Base-by-base conservation (phyloP, 495 filamentous ascomycete genomes). In the Cudoniella acicularis region DNA sequence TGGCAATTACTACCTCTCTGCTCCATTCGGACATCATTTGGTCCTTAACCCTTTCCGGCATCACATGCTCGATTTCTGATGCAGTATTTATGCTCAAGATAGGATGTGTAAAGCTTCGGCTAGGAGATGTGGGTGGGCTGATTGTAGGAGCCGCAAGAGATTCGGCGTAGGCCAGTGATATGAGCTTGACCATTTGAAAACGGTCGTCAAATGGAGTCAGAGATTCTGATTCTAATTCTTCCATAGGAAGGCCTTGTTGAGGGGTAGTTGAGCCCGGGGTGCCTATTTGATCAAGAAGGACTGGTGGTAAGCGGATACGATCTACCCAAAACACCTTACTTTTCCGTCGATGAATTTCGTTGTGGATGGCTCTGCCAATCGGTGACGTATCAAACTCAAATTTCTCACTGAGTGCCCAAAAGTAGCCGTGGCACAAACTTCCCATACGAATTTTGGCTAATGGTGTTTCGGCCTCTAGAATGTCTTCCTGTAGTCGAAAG, bases 371-470 rank as follows among this genome's bases (percentile, higher is more conserved):
- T 45, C 78, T 76, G 10, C 90, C 91, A 27, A 87, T 75, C 13
- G 73, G 71, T 0, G 85, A 83, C 10, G 78, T 77, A 42, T 91
- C 86, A 60, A 93, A 86, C 10, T 90, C 84, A 61, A 96, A 94
- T 55, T 81, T 83, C 60, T 92, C 86, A 18, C 79, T 85, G 57
- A 96, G 63, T 17, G 83, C 77, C 84, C 89, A 91, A 47, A 96
- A 81, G 72, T 96, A 96, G 4, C 92, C 91, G 67, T 93, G 88
- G 21, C 92, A 87, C 51, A 97, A 75, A 66, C 87, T 91, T 36
- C 89, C 92, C 20, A 94, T 75, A 23, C 89, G 84, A 22, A 94
- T 78, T 63, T 91, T 92, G 1, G 82, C 77, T 45, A 77, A 64
- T 0, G 81, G 82, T 23, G 81, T 78, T 46, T 85, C 83, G 4